A percentile compares a stretch with the other conserved stretches of the same genome.
Conservation (phyloP, 192 early-diverging fungal genomes). For the Jimgerdemannia flammicorona region DNA sequence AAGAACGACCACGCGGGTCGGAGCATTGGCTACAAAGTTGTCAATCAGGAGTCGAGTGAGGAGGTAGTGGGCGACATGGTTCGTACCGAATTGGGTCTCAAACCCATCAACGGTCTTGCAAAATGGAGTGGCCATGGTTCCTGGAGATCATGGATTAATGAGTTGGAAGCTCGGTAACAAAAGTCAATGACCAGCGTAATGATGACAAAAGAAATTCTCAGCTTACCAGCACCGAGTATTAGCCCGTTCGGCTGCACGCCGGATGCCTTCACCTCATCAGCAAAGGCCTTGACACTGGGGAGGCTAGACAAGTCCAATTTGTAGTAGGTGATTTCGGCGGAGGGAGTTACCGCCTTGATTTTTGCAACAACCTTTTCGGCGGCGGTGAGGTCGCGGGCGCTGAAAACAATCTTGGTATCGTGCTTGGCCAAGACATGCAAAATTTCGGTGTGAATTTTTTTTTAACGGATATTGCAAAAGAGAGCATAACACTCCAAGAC, state of each 20-base stretch:
- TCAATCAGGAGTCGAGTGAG: too few species aligned
- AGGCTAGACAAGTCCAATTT: constrained; percentile 9
- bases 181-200: not conserved
- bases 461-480: not conserved
- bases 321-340: constrained; percentile 1
- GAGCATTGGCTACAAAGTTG: too few species aligned
- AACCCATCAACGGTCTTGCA: constrained; percentile 47
- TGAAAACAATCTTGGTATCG: constrained; percentile 6
- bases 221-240: constrained; percentile 28
- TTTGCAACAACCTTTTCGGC: constrained; percentile 8
- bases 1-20: too few species aligned
- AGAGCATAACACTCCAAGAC: constrained; percentile 33
- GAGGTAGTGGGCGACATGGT: constrained; percentile 49
- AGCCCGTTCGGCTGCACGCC: constrained; percentile 6
- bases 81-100: constrained; percentile 55
- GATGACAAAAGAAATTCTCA: constrained; percentile 26
- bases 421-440: not conserved
- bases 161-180: too few species aligned
- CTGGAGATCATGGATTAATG: too few species aligned
- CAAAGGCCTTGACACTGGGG: constrained; percentile 1
- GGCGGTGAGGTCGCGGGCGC: not conserved
- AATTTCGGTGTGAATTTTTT: not conserved
- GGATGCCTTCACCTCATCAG: constrained; percentile 2
- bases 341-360: constrained; percentile 2
- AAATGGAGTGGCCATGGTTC: constrained; percentile 39